phyloP scores from a whole-genome alignment of 2,329 filamentous ascomycete genomes.

The Fusarium floridanum region DNA sequence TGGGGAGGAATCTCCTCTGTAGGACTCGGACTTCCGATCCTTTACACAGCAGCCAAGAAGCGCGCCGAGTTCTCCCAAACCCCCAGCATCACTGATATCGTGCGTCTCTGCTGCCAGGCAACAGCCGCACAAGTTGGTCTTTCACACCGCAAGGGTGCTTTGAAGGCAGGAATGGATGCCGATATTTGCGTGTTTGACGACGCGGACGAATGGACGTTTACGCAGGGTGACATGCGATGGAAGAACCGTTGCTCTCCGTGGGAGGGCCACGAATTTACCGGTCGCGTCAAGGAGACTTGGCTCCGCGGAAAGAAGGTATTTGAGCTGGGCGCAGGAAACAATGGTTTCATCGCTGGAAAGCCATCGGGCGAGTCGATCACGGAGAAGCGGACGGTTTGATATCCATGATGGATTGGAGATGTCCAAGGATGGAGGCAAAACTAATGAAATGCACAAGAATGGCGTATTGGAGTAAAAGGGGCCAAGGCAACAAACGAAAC shows the following conservation, averaged over 20 bases:
- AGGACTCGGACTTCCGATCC: constrained; percentile 89
- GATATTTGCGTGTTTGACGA: constrained; percentile 96
- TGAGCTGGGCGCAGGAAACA: constrained; percentile 67
- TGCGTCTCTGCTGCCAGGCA: constrained; percentile 85
- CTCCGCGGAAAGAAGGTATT: constrained; percentile 83
- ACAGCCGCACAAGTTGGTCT: constrained; percentile 92
- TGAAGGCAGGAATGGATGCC: constrained; percentile 85
- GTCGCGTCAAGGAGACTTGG: constrained; percentile 88
- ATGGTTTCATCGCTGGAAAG: constrained; percentile 62
- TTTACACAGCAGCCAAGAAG: constrained; percentile 81
- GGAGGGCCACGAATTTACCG: constrained; percentile 82
- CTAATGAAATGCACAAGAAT: neutral
- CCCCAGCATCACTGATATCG: constrained; percentile 79
- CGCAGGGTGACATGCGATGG: constrained; percentile 88
- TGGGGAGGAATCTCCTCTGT: constrained; percentile 98
- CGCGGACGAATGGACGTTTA: constrained; percentile 79
- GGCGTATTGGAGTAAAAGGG: neutral
- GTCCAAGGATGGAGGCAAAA: constrained; percentile 1
- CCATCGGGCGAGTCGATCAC: constrained; percentile 69
- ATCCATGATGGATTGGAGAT: neutral
- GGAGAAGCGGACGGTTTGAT: constrained; percentile 66
- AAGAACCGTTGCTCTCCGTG: constrained; percentile 94
- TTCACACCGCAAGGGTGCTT: constrained; percentile 79
- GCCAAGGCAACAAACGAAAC: neutral
- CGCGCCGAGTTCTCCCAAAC: constrained; percentile 64